Percentiles rank a stretch among this genome's conserved stretches.
Evolutionary conservation across 1,284 basidiomycete genomes (phyloP).

Genomic region (Sphagnurus paluster): DNA sequence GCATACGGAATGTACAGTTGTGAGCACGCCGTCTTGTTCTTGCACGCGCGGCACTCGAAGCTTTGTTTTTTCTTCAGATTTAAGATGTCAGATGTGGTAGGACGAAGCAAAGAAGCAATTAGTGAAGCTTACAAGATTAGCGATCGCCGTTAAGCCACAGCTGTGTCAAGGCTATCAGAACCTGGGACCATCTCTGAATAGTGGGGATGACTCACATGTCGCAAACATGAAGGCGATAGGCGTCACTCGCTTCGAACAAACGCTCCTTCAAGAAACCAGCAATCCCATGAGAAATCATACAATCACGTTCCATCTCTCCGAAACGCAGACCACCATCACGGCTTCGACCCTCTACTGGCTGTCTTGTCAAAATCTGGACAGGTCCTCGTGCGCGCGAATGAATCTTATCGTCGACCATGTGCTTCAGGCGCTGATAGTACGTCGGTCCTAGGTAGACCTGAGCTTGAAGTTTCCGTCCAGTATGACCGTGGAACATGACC

Average conservation of each 20-base stretch:
- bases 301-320: constrained; percentile 99
- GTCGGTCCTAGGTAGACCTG: constrained; percentile 99
- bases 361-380: constrained; percentile 95
- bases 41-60: constrained; percentile 89
- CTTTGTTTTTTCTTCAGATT: constrained; percentile 79
- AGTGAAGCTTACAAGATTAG: constrained; percentile 73
- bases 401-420: constrained; percentile 99
- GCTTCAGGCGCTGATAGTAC: constrained; percentile 98
- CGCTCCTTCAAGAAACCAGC: constrained; percentile 97
- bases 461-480: constrained; percentile 94
- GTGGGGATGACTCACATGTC: constrained; percentile 72
- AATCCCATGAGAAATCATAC: constrained; percentile 99
- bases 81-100: constrained; percentile 7
- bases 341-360: constrained; percentile 99
- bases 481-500: constrained; percentile 99
- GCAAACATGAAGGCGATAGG: constrained; percentile 95
- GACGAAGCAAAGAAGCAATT: neutral
- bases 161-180: constrained; percentile 39
- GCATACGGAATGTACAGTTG: constrained; percentile 92
- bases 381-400: constrained; percentile 97
- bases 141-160: constrained; percentile 93
- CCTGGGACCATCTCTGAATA: constrained; percentile 1
- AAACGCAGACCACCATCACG: constrained; percentile 98
- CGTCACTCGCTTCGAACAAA: constrained; percentile 91
- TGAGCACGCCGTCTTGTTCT: constrained; percentile 93